Evolutionary conservation across 73 alveolate species (phyloP).

Genomic region (Tetrahymena malaccensis): DNA sequence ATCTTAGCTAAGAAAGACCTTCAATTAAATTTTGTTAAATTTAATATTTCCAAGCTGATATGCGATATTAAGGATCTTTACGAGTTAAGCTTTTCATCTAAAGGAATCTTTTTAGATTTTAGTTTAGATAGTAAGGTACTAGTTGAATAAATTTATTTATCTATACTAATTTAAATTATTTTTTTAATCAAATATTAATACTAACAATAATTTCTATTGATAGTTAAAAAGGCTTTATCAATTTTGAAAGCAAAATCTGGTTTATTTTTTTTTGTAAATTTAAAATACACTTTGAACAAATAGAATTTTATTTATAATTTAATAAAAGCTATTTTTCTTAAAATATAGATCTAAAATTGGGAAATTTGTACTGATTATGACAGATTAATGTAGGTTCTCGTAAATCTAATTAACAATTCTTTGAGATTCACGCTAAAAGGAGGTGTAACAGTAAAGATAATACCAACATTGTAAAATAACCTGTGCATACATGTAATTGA

Average conservation of each 20-base stretch:
- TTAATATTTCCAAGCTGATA: slow-evolving; percentile 7
- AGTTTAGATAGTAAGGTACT: not conserved
- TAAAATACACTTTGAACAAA: not conserved
- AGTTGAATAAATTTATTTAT: not conserved
- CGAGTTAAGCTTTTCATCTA: slow-evolving; percentile 10
- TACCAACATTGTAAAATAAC: not conserved
- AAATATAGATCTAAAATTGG: not conserved
- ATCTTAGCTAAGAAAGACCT: slow-evolving; percentile 13
- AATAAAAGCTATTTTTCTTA: not conserved
- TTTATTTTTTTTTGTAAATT: not conserved
- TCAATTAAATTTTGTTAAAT: slow-evolving; percentile 8
- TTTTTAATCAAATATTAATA: no score
- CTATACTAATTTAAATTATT: no score
- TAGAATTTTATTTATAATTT: not conserved
- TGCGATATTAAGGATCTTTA: slow-evolving; percentile 8
- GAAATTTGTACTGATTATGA: slow-evolving; percentile 20
- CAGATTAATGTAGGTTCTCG: slow-evolving; percentile 16
- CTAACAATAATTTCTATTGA: no score
- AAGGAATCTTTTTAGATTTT: slow-evolving; percentile 15
- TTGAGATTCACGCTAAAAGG: slow-evolving; percentile 26
- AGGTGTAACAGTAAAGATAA: slow-evolving; percentile 2
- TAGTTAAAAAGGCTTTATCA: no score
- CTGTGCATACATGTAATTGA: slow-evolving; percentile 7
- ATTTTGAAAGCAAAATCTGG: not conserved
- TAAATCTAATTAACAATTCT: slow-evolving; percentile 7